Conservation (phyloP, 352 stramenopile species). For the Peronospora farinosa region DNA sequence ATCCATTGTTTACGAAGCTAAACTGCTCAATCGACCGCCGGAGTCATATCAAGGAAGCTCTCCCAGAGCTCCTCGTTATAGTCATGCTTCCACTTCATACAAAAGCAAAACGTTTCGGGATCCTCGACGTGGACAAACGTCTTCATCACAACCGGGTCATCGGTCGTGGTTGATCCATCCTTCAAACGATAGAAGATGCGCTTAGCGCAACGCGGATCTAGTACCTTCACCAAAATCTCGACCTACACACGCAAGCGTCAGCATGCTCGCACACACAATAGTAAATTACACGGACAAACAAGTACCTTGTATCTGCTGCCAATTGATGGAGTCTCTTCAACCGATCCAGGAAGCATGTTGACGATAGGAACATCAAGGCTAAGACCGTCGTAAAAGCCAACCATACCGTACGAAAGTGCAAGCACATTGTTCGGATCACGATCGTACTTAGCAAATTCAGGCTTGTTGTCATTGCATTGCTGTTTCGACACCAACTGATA, state of each 20-base stretch:
- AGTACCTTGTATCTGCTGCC: conserved; percentile 11
- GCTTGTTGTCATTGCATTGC: conserved; percentile 3
- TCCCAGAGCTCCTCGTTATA: conserved; percentile 1
- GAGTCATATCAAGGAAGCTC: conserved; percentile 6
- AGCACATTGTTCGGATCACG: conserved; percentile 4
- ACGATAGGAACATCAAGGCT: conserved; percentile 12
- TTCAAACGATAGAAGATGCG: conserved; percentile 13
- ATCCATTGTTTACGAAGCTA: too few relatives aligned
- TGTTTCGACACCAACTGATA: conserved; percentile 10
- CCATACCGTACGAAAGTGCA: conserved; percentile 7
- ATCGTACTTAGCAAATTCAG: conserved; percentile 5
- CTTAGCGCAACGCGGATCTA: conserved; percentile 8
- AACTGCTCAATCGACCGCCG: too few relatives aligned
- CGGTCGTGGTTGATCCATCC: conserved; percentile 11
- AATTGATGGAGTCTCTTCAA: conserved; percentile 11
- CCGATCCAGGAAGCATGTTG: conserved; percentile 10
- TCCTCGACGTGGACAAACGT: conserved; percentile 8
- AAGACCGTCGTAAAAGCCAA: conserved; percentile 5
- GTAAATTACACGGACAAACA: too few relatives aligned
- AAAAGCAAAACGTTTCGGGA: conserved; percentile 7
- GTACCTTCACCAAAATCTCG: conserved; percentile 11
- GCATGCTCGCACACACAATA: conserved; percentile 4
- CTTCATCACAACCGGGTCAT: conserved; percentile 14
- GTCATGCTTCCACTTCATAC: conserved; percentile 4
- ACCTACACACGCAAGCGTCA: conserved; percentile 7